phyloP scores from a whole-genome alignment of 352 stramenopile species.

The Pythium myriotylum region DNA sequence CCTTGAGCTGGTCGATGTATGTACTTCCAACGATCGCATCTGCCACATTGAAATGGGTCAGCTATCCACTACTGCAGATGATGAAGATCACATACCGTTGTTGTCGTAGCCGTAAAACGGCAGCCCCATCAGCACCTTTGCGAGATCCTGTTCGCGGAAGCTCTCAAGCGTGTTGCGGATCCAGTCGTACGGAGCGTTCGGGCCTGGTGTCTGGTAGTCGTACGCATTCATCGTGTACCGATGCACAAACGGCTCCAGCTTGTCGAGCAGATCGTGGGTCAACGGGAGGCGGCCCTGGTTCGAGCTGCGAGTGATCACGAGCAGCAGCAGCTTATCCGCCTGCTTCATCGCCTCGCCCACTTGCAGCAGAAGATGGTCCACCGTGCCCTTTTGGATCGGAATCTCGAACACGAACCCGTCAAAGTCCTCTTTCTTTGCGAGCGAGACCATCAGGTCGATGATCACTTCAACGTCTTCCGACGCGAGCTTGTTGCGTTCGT shows the following conservation, averaged over 20 bases:
- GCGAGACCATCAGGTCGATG: slow-evolving; percentile 46
- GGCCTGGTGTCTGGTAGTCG: slow-evolving; percentile 61
- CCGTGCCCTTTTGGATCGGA: slow-evolving; percentile 53
- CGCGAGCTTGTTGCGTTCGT: slow-evolving; percentile 68
- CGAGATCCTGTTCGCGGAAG: slow-evolving; percentile 43
- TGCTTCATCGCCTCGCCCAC: slow-evolving; percentile 54
- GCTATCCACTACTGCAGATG: too few species aligned
- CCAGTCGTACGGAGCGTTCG: slow-evolving; percentile 72
- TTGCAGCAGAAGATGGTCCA: slow-evolving; percentile 56
- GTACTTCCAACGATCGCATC: slow-evolving; percentile 28
- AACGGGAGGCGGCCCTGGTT: slow-evolving; percentile 56
- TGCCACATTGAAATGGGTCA: too few species aligned
- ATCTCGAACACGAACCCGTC: slow-evolving; percentile 85
- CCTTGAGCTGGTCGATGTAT: slow-evolving; percentile 26
- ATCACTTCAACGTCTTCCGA: slow-evolving; percentile 59
- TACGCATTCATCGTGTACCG: slow-evolving; percentile 87
- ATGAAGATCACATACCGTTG: slow-evolving; percentile 36
- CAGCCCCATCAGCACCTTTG: slow-evolving; percentile 71
- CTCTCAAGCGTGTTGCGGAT: slow-evolving; percentile 59
- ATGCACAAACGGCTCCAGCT: slow-evolving; percentile 65
- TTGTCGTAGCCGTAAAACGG: slow-evolving; percentile 87
- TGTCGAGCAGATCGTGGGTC: slow-evolving; percentile 54
- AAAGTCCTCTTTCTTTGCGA: slow-evolving; percentile 47
- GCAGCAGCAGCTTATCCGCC: slow-evolving; percentile 56
- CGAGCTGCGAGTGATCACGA: slow-evolving; percentile 63